A percentile compares a stretch with the other conserved stretches of the same genome.
These are phyloP conservation scores for Cordyceps pruinosa DNA, from an alignment of 2,329 filamentous ascomycete genomes.

Conservation along the genomic window DNA sequence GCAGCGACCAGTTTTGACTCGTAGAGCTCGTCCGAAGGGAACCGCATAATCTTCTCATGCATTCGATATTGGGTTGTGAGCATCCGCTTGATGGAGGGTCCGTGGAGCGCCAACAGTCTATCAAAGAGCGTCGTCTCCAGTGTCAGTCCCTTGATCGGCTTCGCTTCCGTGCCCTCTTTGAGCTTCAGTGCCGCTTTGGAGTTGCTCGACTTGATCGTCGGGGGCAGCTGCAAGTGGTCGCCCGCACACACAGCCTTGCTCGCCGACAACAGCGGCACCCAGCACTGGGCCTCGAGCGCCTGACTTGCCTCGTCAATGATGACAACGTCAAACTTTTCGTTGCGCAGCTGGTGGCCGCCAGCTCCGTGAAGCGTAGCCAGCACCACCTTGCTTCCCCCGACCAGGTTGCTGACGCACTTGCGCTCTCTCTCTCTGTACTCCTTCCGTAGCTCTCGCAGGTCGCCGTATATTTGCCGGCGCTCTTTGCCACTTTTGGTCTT, in stretches of 20 bases:
- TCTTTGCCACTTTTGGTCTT: constrained; percentile 80
- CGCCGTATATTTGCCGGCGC: constrained; percentile 71
- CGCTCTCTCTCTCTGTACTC: constrained; percentile 83
- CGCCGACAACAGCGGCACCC: constrained; percentile 79
- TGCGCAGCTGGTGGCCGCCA: constrained; percentile 73
- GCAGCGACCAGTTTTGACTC: constrained; percentile 74
- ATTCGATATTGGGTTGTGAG: constrained; percentile 96
- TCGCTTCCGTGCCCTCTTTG: constrained; percentile 29
- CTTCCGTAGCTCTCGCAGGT: constrained; percentile 77
- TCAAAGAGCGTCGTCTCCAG: constrained; percentile 93
- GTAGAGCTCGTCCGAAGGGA: constrained; percentile 85
- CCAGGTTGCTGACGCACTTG: constrained; percentile 68
- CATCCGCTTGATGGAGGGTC: constrained; percentile 81
- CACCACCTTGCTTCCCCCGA: constrained; percentile 76
- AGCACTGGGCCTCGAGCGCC: constrained; percentile 92
- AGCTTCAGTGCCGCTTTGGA: constrained; percentile 37
- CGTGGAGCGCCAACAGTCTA: constrained; percentile 74
- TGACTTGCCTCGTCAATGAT: constrained; percentile 96
- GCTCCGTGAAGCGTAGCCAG: constrained; percentile 89
- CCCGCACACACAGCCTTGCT: constrained; percentile 85
- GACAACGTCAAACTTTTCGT: constrained; percentile 83
- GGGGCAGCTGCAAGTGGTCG: constrained; percentile 88
- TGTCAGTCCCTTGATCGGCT: constrained; percentile 46
- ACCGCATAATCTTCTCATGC: constrained; percentile 93
- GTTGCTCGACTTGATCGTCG: constrained; percentile 80